A percentile compares a stretch with the other conserved stretches of the same genome.
Evolutionary conservation across 2,329 filamentous ascomycete species (phyloP).

Genomic region (Arthrocladium fulminans): DNA sequence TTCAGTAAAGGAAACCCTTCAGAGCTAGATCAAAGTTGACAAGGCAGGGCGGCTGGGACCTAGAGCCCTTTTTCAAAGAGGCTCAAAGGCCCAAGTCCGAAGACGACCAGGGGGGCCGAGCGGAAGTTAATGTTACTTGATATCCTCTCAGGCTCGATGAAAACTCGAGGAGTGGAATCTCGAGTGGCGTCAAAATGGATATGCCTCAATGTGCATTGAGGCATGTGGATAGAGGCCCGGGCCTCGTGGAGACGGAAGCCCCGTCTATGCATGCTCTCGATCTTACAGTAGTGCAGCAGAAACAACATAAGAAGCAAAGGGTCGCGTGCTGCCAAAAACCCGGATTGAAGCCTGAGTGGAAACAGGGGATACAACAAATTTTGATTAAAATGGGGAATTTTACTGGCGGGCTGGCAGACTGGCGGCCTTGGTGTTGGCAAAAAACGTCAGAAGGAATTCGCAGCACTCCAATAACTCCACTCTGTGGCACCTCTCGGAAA

Average conservation of each 20-base stretch:
- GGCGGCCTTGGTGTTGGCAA: neutral
- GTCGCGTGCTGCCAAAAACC: neutral
- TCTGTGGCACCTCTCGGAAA: neutral
- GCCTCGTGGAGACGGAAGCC: neutral
- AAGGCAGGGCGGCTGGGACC: neutral
- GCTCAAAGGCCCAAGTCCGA: too few species aligned
- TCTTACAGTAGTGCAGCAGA: neutral
- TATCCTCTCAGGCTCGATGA: too few species aligned
- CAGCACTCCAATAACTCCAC: neutral
- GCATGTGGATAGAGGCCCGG: neutral
- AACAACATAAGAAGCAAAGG: neutral
- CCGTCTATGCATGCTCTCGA: neutral
- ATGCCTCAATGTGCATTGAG: neutral
- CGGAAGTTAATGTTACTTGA: too few species aligned
- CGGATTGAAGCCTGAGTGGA: neutral
- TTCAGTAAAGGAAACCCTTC: too few species aligned
- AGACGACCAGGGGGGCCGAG: too few species aligned
- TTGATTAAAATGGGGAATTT: too few species aligned
- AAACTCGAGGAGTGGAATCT: neutral
- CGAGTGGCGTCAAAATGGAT: neutral
- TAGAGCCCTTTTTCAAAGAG: too few species aligned
- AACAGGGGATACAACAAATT: too few species aligned
- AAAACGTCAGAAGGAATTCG: too few species aligned
- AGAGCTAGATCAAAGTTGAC: too few species aligned
- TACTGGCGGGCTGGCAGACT: neutral